Evolutionary conservation across 2,329 filamentous ascomycete species (phyloP), one percentile per base, ranked within the genome.

Genomic region (Fusarium haematococcum): DNA sequence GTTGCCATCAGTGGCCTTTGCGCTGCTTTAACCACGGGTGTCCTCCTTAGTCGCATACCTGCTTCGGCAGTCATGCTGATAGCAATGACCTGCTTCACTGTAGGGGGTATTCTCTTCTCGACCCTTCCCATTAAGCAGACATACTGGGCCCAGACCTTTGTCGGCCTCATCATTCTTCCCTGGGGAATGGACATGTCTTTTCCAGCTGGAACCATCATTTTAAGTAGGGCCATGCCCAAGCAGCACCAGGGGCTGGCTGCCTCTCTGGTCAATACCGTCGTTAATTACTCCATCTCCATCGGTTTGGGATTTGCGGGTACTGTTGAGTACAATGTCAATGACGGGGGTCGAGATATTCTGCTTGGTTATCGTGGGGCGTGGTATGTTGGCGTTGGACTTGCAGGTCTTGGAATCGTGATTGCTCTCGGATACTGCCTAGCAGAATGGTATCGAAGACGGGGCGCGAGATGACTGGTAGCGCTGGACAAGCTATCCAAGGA

Each of bases 181-280:
- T 89, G 86, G 78, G 89, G 89, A 9, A 89, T 91, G 87, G 90
- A 92, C 78, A 91, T 92, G 85, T 88, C 84, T 10, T 91, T 91
- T 74, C 90, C 91, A 0, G 87, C 89, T 0, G 88, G 88, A 1
- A 90, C 86, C 0, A 80, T 91, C 18, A 83, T 92, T 20, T 81
- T 92, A n/a, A 87, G 85, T 43, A 86, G 90, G 69, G 83, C 80
- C 20, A 82, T 52, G 60, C 60, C 60, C 20, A 81, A 78, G 58
- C 78, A 80, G 60, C 81, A 86, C 70, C 82, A 85, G 76, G 83
- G 84, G 20, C 80, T 84, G 14, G 83, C 80, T 7, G 83, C 81
- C 32, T 87, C 84, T 23, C 80, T 92, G 20, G 87, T 91, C 58
- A 88, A 87, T 65, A 91, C 90, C 0, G 83, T 91, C 41, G 87